Evolutionary conservation across 2,329 filamentous ascomycete genomes (phyloP), one percentile per base, ranked within the genome.

Genomic region (Phyllosticta capitalensis): DNA sequence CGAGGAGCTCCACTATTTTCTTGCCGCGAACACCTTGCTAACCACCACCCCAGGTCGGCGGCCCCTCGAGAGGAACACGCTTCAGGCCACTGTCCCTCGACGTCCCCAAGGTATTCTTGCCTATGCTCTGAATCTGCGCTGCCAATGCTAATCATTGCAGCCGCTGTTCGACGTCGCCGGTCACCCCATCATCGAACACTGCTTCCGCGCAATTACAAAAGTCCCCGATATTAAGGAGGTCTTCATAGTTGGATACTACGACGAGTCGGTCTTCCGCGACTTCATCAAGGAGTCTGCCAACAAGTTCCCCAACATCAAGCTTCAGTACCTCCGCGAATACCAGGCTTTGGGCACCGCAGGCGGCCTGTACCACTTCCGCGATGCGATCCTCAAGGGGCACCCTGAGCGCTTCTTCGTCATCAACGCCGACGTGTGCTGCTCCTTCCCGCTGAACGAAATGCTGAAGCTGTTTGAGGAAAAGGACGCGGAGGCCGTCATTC

Each of bases 371-470:
- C 94, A 97, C 79, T 97, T 99, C 85, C 90, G 94, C 72, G 94
- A 99, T 83, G 90, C 90, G 65, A 97, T 99, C 71, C 85, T 97
- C 74, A 97, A 96, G 80, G 92, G 92, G 71, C 85, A 87, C 64
- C 94, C 94, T 48, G 92, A 96, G 75, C 87, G 90, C 69, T 90
- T 97, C 78, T 96, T 99, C 74, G 94, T 99, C 61, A 82, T 97
- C 71, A 99, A 99, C 75, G 92, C 92, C 67, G 94, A 97, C 74
- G 92, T 97, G 66, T 99, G 94, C 87, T 97, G 94, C 79, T 96
- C 91, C 21, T 99, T 97, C 81, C 94, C 94, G 5, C 83, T 99
- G 62, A 87, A 86, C 66, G 91, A 96, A 75, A 97, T 99, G 94
- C 87, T 96, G 64, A 87, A 87, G 74, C 82, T 97, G 66, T 96